Percentiles rank a stretch among this genome's conserved stretches.
Conservation (phyloP, 345 rosid species). For the Mangifera indica region DNA sequence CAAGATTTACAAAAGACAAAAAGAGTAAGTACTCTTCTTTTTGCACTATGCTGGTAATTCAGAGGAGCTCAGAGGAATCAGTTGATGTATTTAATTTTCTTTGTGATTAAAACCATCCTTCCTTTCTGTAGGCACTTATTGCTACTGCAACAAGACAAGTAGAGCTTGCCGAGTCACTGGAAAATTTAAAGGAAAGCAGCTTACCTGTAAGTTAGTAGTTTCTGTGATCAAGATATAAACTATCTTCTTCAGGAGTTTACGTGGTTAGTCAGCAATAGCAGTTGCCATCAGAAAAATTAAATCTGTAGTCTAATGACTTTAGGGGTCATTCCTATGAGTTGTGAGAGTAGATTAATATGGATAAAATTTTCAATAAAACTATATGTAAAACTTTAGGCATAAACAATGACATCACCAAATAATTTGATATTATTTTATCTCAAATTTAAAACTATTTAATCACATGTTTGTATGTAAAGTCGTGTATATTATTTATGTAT, state of each 20-base stretch:
- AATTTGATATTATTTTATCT: too few relatives aligned
- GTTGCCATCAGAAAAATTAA: not conserved
- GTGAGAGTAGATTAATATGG: too few relatives aligned
- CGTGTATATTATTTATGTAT: too few relatives aligned
- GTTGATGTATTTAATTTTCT: not conserved
- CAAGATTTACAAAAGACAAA: slow-evolving; percentile 88
- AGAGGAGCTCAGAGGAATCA: not conserved
- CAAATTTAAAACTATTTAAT: too few relatives aligned
- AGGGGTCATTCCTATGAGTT: not conserved
- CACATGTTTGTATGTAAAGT: too few relatives aligned
- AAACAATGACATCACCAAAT: too few relatives aligned
- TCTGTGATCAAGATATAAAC: too few relatives aligned
- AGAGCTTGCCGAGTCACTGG: slow-evolving; percentile 84
- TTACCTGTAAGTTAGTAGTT: slow-evolving; percentile 46
- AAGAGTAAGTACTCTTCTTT: slow-evolving; percentile 44
- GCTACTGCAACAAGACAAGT: slow-evolving; percentile 89
- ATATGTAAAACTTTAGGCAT: too few relatives aligned
- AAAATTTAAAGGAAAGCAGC: slow-evolving; percentile 52
- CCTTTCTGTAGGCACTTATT: slow-evolving; percentile 61
- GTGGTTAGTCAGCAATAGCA: not conserved
- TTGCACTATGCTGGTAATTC: not conserved
- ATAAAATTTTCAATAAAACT: too few relatives aligned
- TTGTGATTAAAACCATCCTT: slow-evolving; percentile 10
- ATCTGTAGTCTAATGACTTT: not conserved
- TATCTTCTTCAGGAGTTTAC: not conserved